Base-by-base conservation (phyloP, 176 grass and related monocot genomes). In the Hyparrhenia diplandra region DNA sequence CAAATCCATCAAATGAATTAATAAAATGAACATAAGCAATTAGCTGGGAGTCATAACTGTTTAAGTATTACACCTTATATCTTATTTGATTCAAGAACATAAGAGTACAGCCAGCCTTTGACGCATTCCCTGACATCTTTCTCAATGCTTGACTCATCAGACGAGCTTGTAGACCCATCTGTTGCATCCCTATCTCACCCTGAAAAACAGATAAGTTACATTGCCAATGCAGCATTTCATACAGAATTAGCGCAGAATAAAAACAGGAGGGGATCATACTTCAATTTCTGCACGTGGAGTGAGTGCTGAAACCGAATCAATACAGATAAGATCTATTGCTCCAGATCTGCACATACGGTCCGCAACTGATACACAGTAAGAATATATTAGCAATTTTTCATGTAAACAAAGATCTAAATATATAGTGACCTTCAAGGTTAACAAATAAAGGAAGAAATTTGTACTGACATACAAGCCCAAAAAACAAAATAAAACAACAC, bases 41-140 rank as follows among this genome's bases (percentile, higher is more conserved):
- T 24, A 69, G 76, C 32, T 67, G 45, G 51, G 25, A 82, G 35
- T 39, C 24, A 81, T 67, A 52, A 3, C 64, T 78, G 29, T 67
- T 25, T 8, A 31, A 85, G 36, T 64, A 81, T 40, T 16, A 46
- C 13, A 95, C 96, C 90, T 98, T 98, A 80, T 99, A 99, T 99
- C 96, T 89, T 87, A 99, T 99, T 77, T 99, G 96, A 93, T 99
- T 99, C 75, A 99, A 89, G 82, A 99, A 99, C 81, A 99, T 99
- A 63, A 99, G 87, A 81, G 96, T 99, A 88, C 96, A 99, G 42
- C 96, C 90, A 89, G 96, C 92, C 77, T 99, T 99, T 40, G 92
- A 99, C n/a, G 96, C 96, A 91, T 99, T 99, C 35, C 96, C 92
- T 35, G 92, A 99, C 96, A 99, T 99, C 65, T 99, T 99, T 84